Conservation (phyloP, 2,329 filamentous ascomycete species). For the Macrophomina tecta region DNA sequence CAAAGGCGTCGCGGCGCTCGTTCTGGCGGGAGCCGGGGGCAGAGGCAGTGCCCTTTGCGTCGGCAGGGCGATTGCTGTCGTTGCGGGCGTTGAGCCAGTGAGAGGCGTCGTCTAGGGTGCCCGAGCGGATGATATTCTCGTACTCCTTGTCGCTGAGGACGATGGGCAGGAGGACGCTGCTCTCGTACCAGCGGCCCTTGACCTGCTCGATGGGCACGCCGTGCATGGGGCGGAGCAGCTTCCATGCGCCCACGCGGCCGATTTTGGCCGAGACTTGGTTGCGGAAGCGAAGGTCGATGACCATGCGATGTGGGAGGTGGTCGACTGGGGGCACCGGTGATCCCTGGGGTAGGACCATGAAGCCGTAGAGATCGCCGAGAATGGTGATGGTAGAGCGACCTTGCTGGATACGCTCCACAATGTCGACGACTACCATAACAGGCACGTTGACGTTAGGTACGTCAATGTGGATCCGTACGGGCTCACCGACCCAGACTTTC, state of each 20-base stretch:
- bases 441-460: conserved; percentile 43
- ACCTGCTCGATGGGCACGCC: conserved; percentile 54
- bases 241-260: conserved; percentile 35
- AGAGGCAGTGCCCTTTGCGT: conserved; percentile 27
- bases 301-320: conserved; percentile 58
- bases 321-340: conserved; percentile 44
- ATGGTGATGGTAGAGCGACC: conserved; percentile 36
- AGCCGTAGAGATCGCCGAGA: conserved; percentile 60
- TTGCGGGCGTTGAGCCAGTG: conserved; percentile 56
- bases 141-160: conserved; percentile 41
- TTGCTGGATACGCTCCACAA: conserved; percentile 47
- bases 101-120: conserved; percentile 49
- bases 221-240: conserved; percentile 29
- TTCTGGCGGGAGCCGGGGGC: conserved; percentile 39
- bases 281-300: conserved; percentile 57
- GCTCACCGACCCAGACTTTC: conserved; percentile 66
- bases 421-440: conserved; percentile 55
- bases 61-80: conserved; percentile 37
- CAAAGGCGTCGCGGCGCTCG: conserved; percentile 50
- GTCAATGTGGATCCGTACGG: conserved; percentile 57
- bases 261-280: conserved; percentile 51
- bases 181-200: conserved; percentile 68
- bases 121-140: conserved; percentile 43
- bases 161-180: conserved; percentile 55
- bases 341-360: conserved; percentile 44